Conservation (phyloP, 345 rosid species). For the Reutealis trisperma region DNA sequence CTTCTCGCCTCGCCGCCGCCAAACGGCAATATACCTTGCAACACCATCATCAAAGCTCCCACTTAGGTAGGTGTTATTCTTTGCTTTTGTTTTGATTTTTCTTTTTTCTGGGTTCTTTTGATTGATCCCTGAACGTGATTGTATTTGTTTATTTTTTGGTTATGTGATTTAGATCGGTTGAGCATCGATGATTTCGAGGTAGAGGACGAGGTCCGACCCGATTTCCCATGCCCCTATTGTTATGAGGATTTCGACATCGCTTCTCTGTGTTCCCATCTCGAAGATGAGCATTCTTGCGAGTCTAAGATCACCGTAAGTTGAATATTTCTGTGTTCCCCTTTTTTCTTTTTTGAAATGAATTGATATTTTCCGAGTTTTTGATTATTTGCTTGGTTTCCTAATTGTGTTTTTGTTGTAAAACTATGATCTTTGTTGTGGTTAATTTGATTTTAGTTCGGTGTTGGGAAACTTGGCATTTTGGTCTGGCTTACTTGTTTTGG, state of each 20-base stretch:
- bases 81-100: neutral
- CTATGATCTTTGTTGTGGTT: neutral
- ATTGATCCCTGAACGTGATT: neutral
- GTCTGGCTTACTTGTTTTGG: neutral
- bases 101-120: neutral
- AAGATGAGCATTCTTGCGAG: slow-evolving; percentile 62
- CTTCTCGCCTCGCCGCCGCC: slow-evolving; percentile 59
- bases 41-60: slow-evolving; percentile 49
- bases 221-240: slow-evolving; percentile 60
- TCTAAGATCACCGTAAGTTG: slow-evolving; percentile 47
- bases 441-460: neutral
- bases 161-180: slow-evolving; percentile 43
- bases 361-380: neutral
- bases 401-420: neutral
- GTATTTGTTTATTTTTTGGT: neutral
- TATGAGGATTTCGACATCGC: slow-evolving; percentile 60
- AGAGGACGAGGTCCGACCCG: slow-evolving; percentile 55
- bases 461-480: neutral
- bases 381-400: slow-evolving; percentile 1
- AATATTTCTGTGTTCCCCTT: neutral
- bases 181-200: slow-evolving; percentile 60
- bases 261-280: slow-evolving; percentile 61
- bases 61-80: slow-evolving; percentile 30
- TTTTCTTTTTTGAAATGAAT: neutral
- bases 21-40: slow-evolving; percentile 54